phyloP scores from a whole-genome alignment of 108 stramenopile species.

The Skeletonema costatum region DNA sequence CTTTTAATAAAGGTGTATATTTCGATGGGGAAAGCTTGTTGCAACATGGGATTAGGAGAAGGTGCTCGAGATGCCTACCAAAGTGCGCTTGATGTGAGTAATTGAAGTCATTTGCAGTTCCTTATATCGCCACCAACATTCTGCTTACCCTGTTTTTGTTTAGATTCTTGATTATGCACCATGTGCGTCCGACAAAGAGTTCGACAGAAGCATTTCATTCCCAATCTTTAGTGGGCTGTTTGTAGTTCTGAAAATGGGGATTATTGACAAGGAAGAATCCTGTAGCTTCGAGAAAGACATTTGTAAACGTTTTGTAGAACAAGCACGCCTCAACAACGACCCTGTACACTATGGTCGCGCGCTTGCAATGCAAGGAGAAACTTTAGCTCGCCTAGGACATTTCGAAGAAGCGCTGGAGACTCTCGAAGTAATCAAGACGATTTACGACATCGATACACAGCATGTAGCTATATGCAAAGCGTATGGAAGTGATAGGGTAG shows the following conservation, averaged over 20 bases:
- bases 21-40: constrained; percentile 35
- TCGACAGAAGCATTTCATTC: constrained; percentile 65
- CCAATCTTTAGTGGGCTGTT: constrained; percentile 67
- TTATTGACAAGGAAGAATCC: constrained; percentile 47
- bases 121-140: background rate
- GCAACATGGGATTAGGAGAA: constrained; percentile 19
- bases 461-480: constrained; percentile 48
- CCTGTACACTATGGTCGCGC: constrained; percentile 65
- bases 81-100: constrained; percentile 48
- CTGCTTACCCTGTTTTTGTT: background rate
- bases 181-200: constrained; percentile 15
- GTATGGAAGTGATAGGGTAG: constrained; percentile 66
- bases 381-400: constrained; percentile 47
- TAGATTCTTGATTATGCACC: constrained; percentile 45
- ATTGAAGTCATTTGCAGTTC: background rate
- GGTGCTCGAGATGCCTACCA: constrained; percentile 34
- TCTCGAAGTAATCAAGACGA: constrained; percentile 33
- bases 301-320: constrained; percentile 51
- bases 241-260: constrained; percentile 50
- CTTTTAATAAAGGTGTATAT: constrained; percentile 39
- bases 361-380: constrained; percentile 67
- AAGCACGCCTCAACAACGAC: constrained; percentile 57
- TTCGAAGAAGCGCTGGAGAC: constrained; percentile 55
- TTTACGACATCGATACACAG: constrained; percentile 62
- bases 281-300: constrained; percentile 50